A percentile compares a stretch with the other conserved stretches of the same genome.
Conservation (phyloP, 257 asterid species). For the Orobanche coerulescens region DNA sequence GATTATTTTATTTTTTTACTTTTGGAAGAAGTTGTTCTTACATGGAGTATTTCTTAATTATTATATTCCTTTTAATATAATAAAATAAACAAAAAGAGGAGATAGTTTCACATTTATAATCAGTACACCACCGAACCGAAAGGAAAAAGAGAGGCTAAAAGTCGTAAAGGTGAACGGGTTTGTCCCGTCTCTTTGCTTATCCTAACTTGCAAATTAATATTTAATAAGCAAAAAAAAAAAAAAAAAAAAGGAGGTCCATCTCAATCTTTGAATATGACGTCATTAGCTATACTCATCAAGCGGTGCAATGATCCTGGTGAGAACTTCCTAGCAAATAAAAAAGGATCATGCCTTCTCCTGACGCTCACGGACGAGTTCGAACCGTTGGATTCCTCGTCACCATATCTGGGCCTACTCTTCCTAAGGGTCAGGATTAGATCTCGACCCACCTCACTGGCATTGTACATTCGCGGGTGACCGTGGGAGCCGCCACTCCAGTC, state of each 20-base stretch:
- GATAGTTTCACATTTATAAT: too few species aligned
- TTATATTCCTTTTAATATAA: too few species aligned
- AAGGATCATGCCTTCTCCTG: conserved; percentile 39
- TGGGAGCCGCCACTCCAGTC: conserved; percentile 46
- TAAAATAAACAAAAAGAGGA: too few species aligned
- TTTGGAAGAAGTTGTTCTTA: too few species aligned
- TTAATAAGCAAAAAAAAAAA: conserved; percentile 3
- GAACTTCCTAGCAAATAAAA: conserved; percentile 70
- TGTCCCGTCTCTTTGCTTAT: conserved; percentile 47
- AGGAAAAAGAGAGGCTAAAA: not conserved
- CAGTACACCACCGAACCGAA: too few species aligned
- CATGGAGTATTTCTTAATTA: too few species aligned
- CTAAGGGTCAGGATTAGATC: conserved; percentile 35
- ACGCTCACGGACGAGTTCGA: conserved; percentile 23
- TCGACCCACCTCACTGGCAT: conserved; percentile 36
- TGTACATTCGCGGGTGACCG: conserved; percentile 66
- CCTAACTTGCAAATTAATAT: not conserved
- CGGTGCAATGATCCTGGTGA: conserved; percentile 28
- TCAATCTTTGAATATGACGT: conserved; percentile 44
- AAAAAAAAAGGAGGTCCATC: not conserved
- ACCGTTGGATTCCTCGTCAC: conserved; percentile 32
- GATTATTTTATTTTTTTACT: too few species aligned
- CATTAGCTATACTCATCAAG: conserved; percentile 37
- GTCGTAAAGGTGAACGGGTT: conserved; percentile 36
- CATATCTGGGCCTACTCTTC: conserved; percentile 43